phyloP scores from a whole-genome alignment of 352 stramenopile species.

The Globisporangium spiculum region DNA sequence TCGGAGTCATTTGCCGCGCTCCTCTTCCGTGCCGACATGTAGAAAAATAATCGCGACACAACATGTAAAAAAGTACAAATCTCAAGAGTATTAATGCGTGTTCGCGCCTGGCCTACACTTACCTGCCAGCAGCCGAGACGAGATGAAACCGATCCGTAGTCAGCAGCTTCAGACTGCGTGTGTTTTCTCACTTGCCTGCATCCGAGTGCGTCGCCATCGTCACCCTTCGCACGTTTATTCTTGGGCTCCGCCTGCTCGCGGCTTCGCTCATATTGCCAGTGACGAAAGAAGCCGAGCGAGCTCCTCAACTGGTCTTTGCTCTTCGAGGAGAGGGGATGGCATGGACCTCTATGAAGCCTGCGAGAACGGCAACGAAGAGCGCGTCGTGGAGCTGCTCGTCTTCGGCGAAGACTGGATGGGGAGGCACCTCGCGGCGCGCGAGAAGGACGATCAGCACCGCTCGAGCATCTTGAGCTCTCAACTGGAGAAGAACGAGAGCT shows the following conservation, averaged over 20 bases:
- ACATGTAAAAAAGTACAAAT: too few species aligned
- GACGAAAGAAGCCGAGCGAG: background rate
- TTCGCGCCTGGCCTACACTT: too few species aligned
- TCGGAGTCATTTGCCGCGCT: too few species aligned
- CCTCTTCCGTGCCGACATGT: too few species aligned
- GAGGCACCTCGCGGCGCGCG: conserved; percentile 1
- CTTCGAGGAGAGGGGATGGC: background rate
- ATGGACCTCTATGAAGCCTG: conserved; percentile 83
- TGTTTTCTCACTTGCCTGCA: background rate
- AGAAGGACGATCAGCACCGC: background rate
- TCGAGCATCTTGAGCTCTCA: conserved; percentile 8
- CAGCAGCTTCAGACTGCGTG: background rate
- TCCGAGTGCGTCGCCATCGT: background rate
- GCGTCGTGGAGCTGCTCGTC: conserved; percentile 72
- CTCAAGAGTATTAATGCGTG: too few species aligned
- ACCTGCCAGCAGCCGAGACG: too few species aligned
- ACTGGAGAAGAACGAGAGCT: conserved; percentile 6
- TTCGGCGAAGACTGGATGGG: conserved; percentile 26
- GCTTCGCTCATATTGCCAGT: background rate
- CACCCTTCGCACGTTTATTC: background rate
- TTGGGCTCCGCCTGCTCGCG: background rate
- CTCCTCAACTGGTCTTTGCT: background rate
- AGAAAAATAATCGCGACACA: too few species aligned
- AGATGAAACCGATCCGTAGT: background rate
- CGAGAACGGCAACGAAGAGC: conserved; percentile 84